Percentiles rank a stretch among this genome's conserved stretches.
These are phyloP conservation scores for Xylariomycetidae sp. DNA, from an alignment of 2,329 filamentous ascomycete species.

Conservation along the genomic window DNA sequence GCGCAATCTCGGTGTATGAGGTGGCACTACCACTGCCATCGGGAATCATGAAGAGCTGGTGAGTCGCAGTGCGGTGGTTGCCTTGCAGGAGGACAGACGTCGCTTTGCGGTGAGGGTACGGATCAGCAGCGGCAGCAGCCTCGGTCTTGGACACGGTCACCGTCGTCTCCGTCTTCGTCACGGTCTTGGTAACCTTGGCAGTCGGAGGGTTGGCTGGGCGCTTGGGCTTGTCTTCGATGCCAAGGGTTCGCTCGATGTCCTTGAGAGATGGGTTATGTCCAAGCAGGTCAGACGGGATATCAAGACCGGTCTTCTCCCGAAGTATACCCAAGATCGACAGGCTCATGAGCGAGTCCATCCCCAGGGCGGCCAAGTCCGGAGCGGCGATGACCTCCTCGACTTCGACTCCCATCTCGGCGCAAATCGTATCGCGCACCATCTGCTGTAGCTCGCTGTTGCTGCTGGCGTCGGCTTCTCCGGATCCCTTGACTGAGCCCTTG, in stretches of 20 bases:
- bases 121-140: conserved; percentile 31
- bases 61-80: conserved; percentile 39
- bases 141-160: conserved; percentile 34
- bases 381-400: conserved; percentile 54
- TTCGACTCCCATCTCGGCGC: conserved; percentile 67
- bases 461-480: conserved; percentile 28
- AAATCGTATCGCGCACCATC: conserved; percentile 59
- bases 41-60: conserved; percentile 48
- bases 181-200: conserved; percentile 18
- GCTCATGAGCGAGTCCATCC: conserved; percentile 55
- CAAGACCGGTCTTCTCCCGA: conserved; percentile 46
- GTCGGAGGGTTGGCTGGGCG: conserved; percentile 22
- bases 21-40: conserved; percentile 56
- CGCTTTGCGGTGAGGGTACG: conserved; percentile 45
- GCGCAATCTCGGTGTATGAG: conserved; percentile 58
- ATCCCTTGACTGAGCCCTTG: conserved; percentile 41
- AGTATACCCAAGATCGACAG: conserved; percentile 49
- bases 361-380: conserved; percentile 48
- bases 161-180: conserved; percentile 20
- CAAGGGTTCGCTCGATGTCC: conserved; percentile 59
- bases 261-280: conserved; percentile 56
- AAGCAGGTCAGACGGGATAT: conserved; percentile 55
- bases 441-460: conserved; percentile 40
- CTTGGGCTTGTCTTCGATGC: conserved; percentile 39
- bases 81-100: conserved; percentile 42